Percentiles rank a stretch among this genome's conserved stretches.
These are phyloP conservation scores for Macrotyloma uniflorum DNA, from an alignment of 306 rosid species.

Conservation along the genomic window DNA sequence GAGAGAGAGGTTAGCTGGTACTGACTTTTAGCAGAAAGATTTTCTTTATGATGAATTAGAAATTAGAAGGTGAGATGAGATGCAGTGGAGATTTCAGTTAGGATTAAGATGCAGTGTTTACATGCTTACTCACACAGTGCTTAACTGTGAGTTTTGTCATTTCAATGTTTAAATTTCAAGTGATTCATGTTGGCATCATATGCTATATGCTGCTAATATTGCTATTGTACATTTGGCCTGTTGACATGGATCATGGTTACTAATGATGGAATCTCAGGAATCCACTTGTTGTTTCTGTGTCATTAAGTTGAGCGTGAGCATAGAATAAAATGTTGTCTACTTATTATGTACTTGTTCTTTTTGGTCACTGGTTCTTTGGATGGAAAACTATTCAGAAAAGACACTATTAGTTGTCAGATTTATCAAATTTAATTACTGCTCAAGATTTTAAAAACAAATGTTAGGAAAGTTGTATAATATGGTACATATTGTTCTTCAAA, in stretches of 20 bases:
- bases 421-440: too few relatives aligned
- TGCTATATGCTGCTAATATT: not conserved
- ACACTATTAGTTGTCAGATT: too few relatives aligned
- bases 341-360: too few relatives aligned
- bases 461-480: too few relatives aligned
- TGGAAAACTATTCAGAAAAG: too few relatives aligned
- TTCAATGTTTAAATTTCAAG: not conserved
- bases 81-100: constrained; percentile 20
- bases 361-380: too few relatives aligned
- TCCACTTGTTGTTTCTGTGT: not conserved
- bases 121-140: constrained; percentile 21
- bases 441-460: too few relatives aligned
- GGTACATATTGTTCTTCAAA: too few relatives aligned
- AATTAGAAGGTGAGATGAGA: not conserved
- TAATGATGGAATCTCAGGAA: not conserved
- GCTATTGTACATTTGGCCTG: constrained; percentile 26
- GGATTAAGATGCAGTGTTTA: constrained; percentile 32
- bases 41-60: not conserved
- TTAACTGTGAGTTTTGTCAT: constrained; percentile 36
- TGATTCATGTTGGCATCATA: constrained; percentile 26
- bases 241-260: constrained; percentile 17
- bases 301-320: not conserved
- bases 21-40: constrained; percentile 24
- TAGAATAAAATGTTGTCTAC: not conserved
- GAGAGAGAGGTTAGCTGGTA: constrained; percentile 10